phyloP scores from a whole-genome alignment of 441 rosid species.

The Melastoma candidum region DNA sequence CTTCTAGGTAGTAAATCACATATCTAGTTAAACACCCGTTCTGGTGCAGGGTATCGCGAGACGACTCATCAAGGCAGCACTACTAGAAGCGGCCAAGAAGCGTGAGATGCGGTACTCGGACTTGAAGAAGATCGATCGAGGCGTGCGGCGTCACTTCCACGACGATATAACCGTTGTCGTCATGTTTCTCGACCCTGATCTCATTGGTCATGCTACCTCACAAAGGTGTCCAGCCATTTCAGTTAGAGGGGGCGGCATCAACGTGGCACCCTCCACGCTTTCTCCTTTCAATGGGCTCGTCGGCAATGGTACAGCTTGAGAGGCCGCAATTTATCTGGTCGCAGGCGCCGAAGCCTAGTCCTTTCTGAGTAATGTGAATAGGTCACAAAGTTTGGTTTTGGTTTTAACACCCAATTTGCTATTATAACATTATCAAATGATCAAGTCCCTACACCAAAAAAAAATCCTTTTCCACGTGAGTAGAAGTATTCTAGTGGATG shows the following conservation, averaged over 20 bases:
- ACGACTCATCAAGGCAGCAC: conserved; percentile 75
- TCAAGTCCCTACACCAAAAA: too few relatives aligned
- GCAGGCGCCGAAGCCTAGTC: conserved; percentile 14
- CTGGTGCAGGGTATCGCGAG: too few relatives aligned
- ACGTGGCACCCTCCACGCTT: conserved; percentile 35
- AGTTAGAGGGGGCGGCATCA: conserved; percentile 64
- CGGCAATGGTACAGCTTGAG: conserved; percentile 31
- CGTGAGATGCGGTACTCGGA: conserved; percentile 96
- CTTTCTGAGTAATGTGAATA: conserved; percentile 20
- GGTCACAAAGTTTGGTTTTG: neutral
- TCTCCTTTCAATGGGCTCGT: conserved; percentile 40
- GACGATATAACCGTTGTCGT: conserved; percentile 89
- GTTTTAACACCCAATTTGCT: too few relatives aligned
- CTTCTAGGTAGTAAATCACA: too few relatives aligned
- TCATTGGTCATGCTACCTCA: conserved; percentile 42
- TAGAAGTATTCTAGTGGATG: too few relatives aligned
- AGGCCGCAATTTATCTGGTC: conserved; percentile 11
- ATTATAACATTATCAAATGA: too few relatives aligned
- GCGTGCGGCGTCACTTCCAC: conserved; percentile 91
- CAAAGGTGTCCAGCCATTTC: conserved; percentile 41
- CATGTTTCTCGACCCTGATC: conserved; percentile 68
- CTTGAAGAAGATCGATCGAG: conserved; percentile 92
- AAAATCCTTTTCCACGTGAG: too few relatives aligned
- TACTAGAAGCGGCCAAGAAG: conserved; percentile 85
- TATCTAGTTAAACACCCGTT: too few relatives aligned